Percentiles rank a stretch among this genome's conserved stretches.
Conservation (phyloP, 495 filamentous ascomycete species). For the Lepraria neglecta region DNA sequence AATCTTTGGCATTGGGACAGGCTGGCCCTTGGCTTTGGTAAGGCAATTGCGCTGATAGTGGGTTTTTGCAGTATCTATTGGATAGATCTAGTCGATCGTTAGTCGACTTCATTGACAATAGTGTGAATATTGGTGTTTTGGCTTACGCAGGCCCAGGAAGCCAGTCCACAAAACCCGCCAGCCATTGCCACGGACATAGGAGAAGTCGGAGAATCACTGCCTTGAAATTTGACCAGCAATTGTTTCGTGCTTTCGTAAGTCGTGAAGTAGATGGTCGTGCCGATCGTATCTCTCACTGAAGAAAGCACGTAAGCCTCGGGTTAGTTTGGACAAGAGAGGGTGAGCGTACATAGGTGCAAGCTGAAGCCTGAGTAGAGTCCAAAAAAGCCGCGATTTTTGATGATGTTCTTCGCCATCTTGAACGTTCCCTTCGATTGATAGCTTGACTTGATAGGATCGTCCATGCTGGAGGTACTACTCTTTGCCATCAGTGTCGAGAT, state of each 20-base stretch:
- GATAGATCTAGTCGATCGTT: conserved; percentile 50
- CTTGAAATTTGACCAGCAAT: conserved; percentile 63
- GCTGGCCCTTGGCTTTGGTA: conserved; percentile 55
- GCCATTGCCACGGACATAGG: conserved; percentile 67
- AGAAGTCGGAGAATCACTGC: conserved; percentile 59
- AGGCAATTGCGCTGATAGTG: conserved; percentile 77
- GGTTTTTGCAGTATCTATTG: conserved; percentile 76
- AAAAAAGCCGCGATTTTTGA: conserved; percentile 59
- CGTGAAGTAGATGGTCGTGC: conserved; percentile 77
- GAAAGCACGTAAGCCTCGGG: conserved; percentile 2
- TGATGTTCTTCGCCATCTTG: conserved; percentile 64
- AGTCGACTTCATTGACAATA: background rate
- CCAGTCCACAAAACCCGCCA: conserved; percentile 71
- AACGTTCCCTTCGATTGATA: conserved; percentile 72
- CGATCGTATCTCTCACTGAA: conserved; percentile 70
- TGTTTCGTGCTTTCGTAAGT: conserved; percentile 81
- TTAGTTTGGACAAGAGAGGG: background rate
- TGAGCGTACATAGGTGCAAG: conserved; percentile 62
- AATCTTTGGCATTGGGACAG: conserved; percentile 57
- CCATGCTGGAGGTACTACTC: conserved; percentile 49
- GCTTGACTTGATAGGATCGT: conserved; percentile 53
- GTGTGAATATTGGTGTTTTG: conserved; percentile 5
- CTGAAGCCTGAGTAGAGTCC: conserved; percentile 74
- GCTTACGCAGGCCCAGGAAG: conserved; percentile 76
- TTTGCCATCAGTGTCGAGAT: conserved; percentile 65